Evolutionary conservation across 1,139 yeast species (phyloP).

Genomic region (Saccharomyces hybrid): DNA sequence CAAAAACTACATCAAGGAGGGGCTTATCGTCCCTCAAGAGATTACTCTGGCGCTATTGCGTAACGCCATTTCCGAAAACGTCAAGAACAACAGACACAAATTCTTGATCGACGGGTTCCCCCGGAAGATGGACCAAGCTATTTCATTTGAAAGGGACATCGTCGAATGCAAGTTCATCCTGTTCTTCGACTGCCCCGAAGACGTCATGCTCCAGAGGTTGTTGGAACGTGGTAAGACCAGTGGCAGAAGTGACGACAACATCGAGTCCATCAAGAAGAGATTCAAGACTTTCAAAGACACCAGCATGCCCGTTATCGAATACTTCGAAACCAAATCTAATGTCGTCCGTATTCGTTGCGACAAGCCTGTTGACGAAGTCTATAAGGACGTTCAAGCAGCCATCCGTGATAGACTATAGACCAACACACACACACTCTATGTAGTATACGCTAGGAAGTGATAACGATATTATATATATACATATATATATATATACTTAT

Average conservation of each 20-base stretch:
- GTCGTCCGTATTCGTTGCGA: conserved; percentile 78
- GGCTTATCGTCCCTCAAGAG: conserved; percentile 91
- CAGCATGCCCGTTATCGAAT: conserved; percentile 89
- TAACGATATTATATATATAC: not conserved
- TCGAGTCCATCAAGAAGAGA: conserved; percentile 83
- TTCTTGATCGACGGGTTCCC: conserved; percentile 96
- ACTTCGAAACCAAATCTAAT: conserved; percentile 64
- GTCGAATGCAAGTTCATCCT: conserved; percentile 71
- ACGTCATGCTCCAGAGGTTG: conserved; percentile 75
- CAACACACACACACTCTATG: not conserved
- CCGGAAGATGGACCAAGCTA: conserved; percentile 95
- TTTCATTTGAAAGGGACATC: conserved; percentile 76
- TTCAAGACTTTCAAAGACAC: conserved; percentile 81
- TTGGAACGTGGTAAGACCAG: conserved; percentile 90
- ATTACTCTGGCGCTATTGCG: conserved; percentile 78
- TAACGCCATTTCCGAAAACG: conserved; percentile 61
- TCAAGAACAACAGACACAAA: conserved; percentile 43
- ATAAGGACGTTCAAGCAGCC: conserved; percentile 58
- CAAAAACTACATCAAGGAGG: conserved; percentile 76
- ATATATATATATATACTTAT: too few species aligned
- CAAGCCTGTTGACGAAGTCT: conserved; percentile 71
- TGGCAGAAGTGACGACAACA: conserved; percentile 89
- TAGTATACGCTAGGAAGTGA: not conserved
- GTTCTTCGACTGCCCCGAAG: conserved; percentile 91
- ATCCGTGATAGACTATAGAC: conserved; percentile 35